A percentile compares a stretch with the other conserved stretches of the same genome.
These are phyloP conservation scores for Trichosporon coremiiforme DNA, from an alignment of 1,284 basidiomycete genomes.

Conservation along the genomic window DNA sequence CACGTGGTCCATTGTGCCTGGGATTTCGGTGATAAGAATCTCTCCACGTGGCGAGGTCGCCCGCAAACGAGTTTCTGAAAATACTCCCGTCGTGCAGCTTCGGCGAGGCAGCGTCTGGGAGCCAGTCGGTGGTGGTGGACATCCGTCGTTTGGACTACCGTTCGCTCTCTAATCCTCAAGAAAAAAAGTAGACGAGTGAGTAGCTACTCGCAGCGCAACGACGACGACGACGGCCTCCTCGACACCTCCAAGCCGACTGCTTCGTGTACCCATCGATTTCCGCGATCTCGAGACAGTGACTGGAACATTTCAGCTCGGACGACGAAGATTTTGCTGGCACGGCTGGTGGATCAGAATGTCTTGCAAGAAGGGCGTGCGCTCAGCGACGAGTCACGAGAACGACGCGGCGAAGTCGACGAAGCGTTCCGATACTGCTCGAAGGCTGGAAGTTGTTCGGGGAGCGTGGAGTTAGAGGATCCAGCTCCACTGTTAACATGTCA, in stretches of 20 bases:
- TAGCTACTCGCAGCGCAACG: constrained; percentile 18
- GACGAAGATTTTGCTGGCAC: not conserved
- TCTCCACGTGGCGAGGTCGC: no score
- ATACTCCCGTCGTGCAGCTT: not conserved
- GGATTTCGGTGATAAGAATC: no score
- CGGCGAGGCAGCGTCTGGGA: not conserved
- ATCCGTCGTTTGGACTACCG: constrained; percentile 20
- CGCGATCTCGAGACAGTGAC: not conserved
- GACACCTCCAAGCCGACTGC: constrained; percentile 2
- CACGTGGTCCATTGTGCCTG: no score
- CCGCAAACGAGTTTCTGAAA: no score
- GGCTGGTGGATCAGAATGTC: not conserved
- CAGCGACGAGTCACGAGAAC: not conserved
- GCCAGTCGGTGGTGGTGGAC: constrained; percentile 2
- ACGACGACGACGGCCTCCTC: constrained; percentile 11
- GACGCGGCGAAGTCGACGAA: not conserved
- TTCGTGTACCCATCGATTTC: not conserved
- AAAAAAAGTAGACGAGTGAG: constrained; percentile 33
- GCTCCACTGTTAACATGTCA: not conserved
- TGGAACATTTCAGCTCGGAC: not conserved
- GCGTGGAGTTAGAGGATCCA: not conserved
- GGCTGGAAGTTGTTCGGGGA: not conserved
- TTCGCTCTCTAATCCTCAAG: constrained; percentile 28
- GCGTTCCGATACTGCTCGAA: not conserved
- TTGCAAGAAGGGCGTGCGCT: not conserved